Conservation (phyloP, 345 rosid genomes). For the Moringa oleifera region DNA sequence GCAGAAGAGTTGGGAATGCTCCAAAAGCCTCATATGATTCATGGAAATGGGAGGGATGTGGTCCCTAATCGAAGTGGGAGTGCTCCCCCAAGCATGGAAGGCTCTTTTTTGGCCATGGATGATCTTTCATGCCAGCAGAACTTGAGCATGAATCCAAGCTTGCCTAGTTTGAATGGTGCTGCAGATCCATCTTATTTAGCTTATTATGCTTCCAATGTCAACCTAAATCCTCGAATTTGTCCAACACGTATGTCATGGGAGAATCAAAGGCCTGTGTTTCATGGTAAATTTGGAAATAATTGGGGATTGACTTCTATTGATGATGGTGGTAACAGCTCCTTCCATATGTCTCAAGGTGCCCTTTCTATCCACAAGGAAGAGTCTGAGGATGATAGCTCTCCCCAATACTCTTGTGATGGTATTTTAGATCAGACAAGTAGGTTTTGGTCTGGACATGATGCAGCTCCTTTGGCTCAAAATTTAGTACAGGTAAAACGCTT, state of each 20-base stretch:
- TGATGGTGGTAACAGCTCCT: constrained; percentile 21
- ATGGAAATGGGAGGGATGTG: constrained; percentile 17
- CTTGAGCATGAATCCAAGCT: constrained; percentile 18
- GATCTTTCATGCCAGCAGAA: constrained; percentile 32
- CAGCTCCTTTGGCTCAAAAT: constrained; percentile 14
- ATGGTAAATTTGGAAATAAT: constrained; percentile 32
- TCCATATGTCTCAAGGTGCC: constrained; percentile 28
- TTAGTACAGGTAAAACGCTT: constrained; percentile 35
- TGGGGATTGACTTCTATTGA: constrained; percentile 24
- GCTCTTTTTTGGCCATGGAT: constrained; percentile 44
- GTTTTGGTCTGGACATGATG: constrained; percentile 21
- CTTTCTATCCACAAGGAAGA: constrained; percentile 64
- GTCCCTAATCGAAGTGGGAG: constrained; percentile 58
- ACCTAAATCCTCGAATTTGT: constrained; percentile 35
- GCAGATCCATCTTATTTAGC: constrained; percentile 24
- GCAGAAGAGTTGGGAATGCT: constrained; percentile 26
- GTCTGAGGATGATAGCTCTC: constrained; percentile 42
- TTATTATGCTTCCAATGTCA: constrained; percentile 19
- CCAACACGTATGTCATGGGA: constrained; percentile 32
- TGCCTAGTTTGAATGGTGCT: constrained; percentile 16
- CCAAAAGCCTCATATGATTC: constrained; percentile 14
- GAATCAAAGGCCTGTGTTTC: constrained; percentile 12
- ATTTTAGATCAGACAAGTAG: constrained; percentile 18
- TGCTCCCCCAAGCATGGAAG: constrained; percentile 63
- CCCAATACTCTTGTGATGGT: constrained; percentile 19